Evolutionary conservation across 2,329 filamentous ascomycete species (phyloP), one percentile per base, ranked within the genome.

Genomic region (Cryphonectria radicalis): DNA sequence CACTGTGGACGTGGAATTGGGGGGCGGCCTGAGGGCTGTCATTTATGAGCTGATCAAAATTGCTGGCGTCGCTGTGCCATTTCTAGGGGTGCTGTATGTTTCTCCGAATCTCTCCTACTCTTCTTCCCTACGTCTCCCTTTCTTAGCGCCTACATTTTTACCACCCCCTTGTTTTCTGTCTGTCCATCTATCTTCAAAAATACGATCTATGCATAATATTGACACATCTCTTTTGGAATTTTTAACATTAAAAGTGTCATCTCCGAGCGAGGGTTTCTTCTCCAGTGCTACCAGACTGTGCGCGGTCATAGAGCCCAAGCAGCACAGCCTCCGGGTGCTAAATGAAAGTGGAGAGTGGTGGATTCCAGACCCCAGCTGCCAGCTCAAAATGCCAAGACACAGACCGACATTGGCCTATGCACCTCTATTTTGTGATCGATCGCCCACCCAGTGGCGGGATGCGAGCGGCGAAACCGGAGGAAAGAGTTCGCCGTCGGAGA

Each of bases 81-180:
- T 91, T 77, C 78, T 87, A 43, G 75, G 86, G 69, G 76, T 87
- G 19, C 82, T 92, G 91, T 93, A 83, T 85, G 91, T 89, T 32
- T 32, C 68, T 69, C 69, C 25, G 57, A 35, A 35, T 28, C 35
- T 32, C 28, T 3, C 14, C 42, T 59, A 32, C 32, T 32, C 32
- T 32, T 32, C 28, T 19, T 14, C 32, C 25, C 14, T 17, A 4
- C 53, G 11, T 3, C 43, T 50, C 5, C 43, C 43, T 50, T 22
- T 4, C 17, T 50, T 22, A n/a, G n/a, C 46, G 5, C 10, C 10
- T 50, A n/a, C 46, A n/a, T 50, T n/a, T 17, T 19, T 19, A 19
- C 43, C 19, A 40, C 43, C 72, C 46, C 63, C 66, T 59, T 46
- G 2, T 43, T 43, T 22, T 10, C 67, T 62, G 68, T n/a, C n/a